Conservation (phyloP, 305 asterid species). For the Fraxinus baroniana region DNA sequence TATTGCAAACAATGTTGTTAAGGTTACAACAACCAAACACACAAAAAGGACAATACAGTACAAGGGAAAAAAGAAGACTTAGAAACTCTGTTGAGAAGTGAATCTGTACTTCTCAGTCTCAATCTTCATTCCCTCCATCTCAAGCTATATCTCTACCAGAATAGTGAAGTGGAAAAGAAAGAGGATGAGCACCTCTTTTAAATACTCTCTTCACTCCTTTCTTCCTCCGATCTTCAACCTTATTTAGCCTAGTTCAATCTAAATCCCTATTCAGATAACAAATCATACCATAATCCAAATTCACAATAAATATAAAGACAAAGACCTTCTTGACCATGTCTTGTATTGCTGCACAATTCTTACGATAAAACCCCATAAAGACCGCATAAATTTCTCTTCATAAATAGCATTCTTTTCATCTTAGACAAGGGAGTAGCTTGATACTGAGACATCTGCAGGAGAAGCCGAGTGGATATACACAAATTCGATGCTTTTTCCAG, state of each 20-base stretch:
- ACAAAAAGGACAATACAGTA: constrained; percentile 23
- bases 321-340: constrained; percentile 24
- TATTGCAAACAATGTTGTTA: constrained; percentile 41
- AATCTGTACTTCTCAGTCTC: constrained; percentile 40
- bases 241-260: constrained; percentile 42
- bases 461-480: constrained; percentile 86
- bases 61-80: constrained; percentile 21
- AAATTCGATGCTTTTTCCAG: constrained; percentile 89
- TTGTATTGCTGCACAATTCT: constrained; percentile 69
- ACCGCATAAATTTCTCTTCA: constrained; percentile 29
- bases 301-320: constrained; percentile 12
- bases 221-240: constrained; percentile 38
- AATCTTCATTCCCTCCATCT: constrained; percentile 22
- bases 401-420: constrained; percentile 12
- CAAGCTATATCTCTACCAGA: constrained; percentile 34
- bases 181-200: constrained; percentile 81
- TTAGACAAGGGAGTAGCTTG: constrained; percentile 71
- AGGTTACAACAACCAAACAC: constrained; percentile 54
- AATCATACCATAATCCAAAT: constrained; percentile 46
- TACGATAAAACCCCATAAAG: constrained; percentile 33
- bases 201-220: no score
- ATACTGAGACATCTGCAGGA: constrained; percentile 74
- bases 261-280: constrained; percentile 38
- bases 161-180: constrained; percentile 61
- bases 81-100: constrained; percentile 31